Base-by-base conservation (phyloP, 2,329 filamentous ascomycete genomes). In the Penicillium occitanis region DNA sequence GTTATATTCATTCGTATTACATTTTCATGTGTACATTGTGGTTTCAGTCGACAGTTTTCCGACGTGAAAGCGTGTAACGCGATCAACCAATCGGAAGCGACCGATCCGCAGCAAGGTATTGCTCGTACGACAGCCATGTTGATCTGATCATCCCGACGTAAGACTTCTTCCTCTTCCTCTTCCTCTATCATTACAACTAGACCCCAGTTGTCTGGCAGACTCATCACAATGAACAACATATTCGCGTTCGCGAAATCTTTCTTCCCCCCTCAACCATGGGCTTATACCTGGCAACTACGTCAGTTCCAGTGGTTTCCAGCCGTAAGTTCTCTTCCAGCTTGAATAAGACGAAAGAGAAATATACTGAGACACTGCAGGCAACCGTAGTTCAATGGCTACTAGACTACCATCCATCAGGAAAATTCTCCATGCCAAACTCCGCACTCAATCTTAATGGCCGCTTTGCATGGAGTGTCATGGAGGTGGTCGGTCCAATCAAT, bases 361-460 rank as follows among this genome's bases (percentile, higher is more conserved):
- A 22, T 50, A 55, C 55, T 60, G 37, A 46, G 30, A 65, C 46
- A 60, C 63, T 4, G 17, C 33, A 96, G 92, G 74, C 92, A 69
- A 89, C 89, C 0, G 85, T 87, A 1, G 61, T 87, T 25, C 93
- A 97, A 87, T 96, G 90, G 89, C 67, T 89, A 65, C 80, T 85
- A n/a, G 85, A 87, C 64, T 97, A 87, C 85, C 95, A 97, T 77
- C 91, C 91, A 61, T 92, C 94, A 82, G 95, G 95, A 77, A 98
- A 98, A 80, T 97, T 93, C 2, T 96, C 92, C 3, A 85, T 88
- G 19, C 69, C 72, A 28, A 71, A 69, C 59, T 93, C 90, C 72
- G 81, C 81, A 13, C 82, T 95, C 75, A 99, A 99, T 79, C 78
- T 98, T n/a, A 91, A 93, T 1, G 95, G 95, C 68, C 91, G 91